Percentiles rank a stretch among this genome's conserved stretches.
Conservation (phyloP, 208 protist genomes). For the Leishmania amazonensis region DNA sequence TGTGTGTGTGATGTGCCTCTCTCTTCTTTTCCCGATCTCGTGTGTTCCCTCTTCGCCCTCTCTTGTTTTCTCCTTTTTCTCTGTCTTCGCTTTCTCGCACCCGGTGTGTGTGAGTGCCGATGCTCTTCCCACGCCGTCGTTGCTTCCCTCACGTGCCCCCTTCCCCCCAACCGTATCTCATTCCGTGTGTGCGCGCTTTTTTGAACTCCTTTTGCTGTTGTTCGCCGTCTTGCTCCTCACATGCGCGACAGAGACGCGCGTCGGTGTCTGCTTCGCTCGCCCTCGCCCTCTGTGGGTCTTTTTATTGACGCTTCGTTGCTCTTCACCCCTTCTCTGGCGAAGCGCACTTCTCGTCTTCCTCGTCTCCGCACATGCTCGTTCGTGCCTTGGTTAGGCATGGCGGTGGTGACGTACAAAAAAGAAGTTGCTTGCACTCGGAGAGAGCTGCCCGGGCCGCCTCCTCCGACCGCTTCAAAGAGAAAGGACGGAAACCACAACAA, state of each 20-base stretch:
- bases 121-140: background rate
- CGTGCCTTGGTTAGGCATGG: background rate
- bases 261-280: background rate
- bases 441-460: background rate
- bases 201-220: background rate
- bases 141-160: background rate
- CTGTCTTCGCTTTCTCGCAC: background rate
- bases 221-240: background rate
- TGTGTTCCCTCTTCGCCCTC: conserved; percentile 5
- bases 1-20: background rate
- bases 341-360: background rate
- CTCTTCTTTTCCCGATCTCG: background rate
- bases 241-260: background rate
- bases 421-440: background rate
- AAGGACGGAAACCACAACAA: background rate
- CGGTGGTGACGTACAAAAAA: background rate
- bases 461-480: background rate
- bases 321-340: background rate
- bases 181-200: background rate
- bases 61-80: conserved; percentile 1
- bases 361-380: no score
- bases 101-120: background rate
- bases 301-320: background rate
- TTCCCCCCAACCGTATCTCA: background rate
- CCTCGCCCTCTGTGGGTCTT: no score